Base-by-base conservation (phyloP, 192 early-diverging fungal genomes). In the Rhizophagus sp. region DNA sequence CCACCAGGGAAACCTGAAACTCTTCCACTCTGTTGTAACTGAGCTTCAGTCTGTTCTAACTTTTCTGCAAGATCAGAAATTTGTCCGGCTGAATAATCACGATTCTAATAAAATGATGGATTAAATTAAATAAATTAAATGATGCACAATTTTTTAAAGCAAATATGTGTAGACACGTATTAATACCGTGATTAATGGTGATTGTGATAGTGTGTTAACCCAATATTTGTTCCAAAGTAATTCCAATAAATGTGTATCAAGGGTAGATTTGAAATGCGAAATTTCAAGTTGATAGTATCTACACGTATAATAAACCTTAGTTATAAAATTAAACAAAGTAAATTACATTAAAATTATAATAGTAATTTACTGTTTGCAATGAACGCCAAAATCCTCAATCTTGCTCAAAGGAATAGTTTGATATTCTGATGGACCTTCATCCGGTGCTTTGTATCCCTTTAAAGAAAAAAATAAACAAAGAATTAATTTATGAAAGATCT, bases 331-430 rank as follows among this genome's bases (percentile, higher is more conserved):
- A 67, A 33, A 34, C 52, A 41, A 73, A 57, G 70, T 49, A 30
- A 66, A 25, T 34, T 39, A 79, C 52, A 64, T 25, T 39, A n/a
- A 33, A 0, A 6, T 47, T 41, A 17, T 62, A 24, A 30, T 30
- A 30, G 3, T 50, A 34, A 69, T 82, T 84, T 88, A 90, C 86
- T 90, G 85, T 80, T 94, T 93, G 78, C 89, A 88, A 82, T 99
- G 97, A 25, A 97, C 97, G 76, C 98, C 98, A 84, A 99, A 99
- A 84, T 99, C 98, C 84, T 98, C 97, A 83, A 98, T 97, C 78
- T 99, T 99, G 87, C 88, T 91, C 69, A 96, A 79, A 33, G 98
- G 98, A 79, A 99, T 96, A 62, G 89, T 94, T 84, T 96, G 95
- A 82, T 96, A 97, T 79, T 96, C 94, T 30, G 91, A 94, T 15